Evolutionary conservation across 2,329 filamentous ascomycete species (phyloP).

Genomic region (Apiospora aurea): DNA sequence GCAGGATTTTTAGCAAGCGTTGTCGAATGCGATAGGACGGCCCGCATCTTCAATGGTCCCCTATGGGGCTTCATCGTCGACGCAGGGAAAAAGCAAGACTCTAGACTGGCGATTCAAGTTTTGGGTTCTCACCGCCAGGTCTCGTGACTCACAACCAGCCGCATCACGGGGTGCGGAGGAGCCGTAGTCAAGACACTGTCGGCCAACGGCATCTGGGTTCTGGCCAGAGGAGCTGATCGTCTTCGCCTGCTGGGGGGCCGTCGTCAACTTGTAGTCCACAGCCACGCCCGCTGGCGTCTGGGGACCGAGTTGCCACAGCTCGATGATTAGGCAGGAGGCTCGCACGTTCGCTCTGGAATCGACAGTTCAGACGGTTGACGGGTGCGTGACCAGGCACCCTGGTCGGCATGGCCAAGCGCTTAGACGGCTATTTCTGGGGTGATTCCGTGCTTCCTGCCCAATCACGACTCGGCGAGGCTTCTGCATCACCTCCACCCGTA

Average conservation of each 20-base stretch:
- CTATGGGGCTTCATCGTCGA: constrained; percentile 9
- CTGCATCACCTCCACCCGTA: constrained; percentile 35
- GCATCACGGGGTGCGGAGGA: constrained; percentile 1
- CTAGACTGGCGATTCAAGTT: constrained; percentile 5
- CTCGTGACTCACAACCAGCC: constrained; percentile 10
- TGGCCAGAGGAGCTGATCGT: background rate
- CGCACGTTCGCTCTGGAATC: background rate
- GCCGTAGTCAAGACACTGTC: constrained; percentile 10
- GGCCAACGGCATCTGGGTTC: constrained; percentile 1
- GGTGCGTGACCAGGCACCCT: constrained; percentile 36
- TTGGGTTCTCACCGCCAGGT: constrained; percentile 8
- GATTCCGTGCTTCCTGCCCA: constrained; percentile 33
- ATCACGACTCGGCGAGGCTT: constrained; percentile 36
- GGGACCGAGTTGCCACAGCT: background rate
- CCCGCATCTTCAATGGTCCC: background rate
- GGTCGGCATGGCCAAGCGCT: constrained; percentile 39
- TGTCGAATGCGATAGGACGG: background rate
- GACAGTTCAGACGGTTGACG: background rate
- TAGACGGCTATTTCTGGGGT: constrained; percentile 41
- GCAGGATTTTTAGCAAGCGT: background rate
- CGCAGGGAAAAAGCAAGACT: background rate
- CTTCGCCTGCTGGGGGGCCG: constrained; percentile 1
- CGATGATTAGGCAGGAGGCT: background rate
- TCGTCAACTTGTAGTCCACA: constrained; percentile 21
- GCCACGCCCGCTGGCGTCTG: background rate